Conservation (phyloP, 169 alveolate genomes). For the Amoebophrya sp. region DNA sequence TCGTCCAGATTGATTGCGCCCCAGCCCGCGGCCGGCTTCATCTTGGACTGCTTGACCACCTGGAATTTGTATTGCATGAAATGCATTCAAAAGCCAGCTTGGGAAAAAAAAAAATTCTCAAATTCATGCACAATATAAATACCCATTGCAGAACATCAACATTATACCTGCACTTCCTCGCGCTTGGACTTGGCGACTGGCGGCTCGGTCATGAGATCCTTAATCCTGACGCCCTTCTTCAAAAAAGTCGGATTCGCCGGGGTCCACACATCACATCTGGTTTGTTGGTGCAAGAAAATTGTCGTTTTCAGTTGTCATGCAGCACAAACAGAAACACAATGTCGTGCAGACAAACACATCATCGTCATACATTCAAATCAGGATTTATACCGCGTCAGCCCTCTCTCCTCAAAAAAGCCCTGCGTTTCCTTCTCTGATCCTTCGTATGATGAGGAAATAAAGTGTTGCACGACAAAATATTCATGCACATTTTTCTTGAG, state of each 20-base stretch:
- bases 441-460: too few relatives aligned
- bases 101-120: too few relatives aligned
- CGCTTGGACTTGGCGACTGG: not conserved
- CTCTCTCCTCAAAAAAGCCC: not conserved
- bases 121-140: too few relatives aligned
- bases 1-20: not conserved
- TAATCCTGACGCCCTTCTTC: not conserved
- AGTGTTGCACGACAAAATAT: too few relatives aligned
- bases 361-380: not conserved
- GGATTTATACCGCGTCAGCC: not conserved
- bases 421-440: slow-evolving; percentile 4
- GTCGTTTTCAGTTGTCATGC: too few relatives aligned
- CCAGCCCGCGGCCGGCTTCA: not conserved
- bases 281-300: too few relatives aligned
- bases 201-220: not conserved
- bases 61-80: too few relatives aligned
- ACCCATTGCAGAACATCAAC: too few relatives aligned
- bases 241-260: not conserved
- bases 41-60: not conserved
- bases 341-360: too few relatives aligned
- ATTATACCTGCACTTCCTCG: slow-evolving; percentile 13
- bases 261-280: not conserved
- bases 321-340: too few relatives aligned
- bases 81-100: too few relatives aligned
- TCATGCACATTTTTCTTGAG: too few relatives aligned